These are phyloP conservation scores for Paramecium tetraurelia DNA, from an alignment of 73 alveolate species.

Conservation along the genomic window DNA sequence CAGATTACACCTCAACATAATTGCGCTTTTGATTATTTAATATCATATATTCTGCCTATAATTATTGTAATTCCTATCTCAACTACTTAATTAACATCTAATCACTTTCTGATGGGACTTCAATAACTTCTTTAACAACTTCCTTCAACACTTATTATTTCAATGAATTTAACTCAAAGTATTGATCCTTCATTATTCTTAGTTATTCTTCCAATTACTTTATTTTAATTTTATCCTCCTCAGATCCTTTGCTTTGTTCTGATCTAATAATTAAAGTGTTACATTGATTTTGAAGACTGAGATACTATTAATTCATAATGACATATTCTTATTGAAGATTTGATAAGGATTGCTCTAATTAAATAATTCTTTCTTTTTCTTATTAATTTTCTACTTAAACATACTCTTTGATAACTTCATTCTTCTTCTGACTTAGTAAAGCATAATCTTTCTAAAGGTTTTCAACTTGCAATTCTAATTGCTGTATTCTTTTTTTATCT, in stretches of 20 bases:
- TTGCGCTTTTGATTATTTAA: not conserved
- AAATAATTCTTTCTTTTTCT: not conserved
- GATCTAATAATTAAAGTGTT: not conserved
- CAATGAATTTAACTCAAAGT: not conserved
- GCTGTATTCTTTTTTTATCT: not conserved
- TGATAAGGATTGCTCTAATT: not conserved
- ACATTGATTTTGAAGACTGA: not conserved
- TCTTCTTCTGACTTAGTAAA: not conserved
- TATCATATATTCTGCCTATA: not conserved
- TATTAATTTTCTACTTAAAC: not conserved
- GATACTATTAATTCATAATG: not conserved
- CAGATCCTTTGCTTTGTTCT: not conserved
- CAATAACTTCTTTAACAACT: slow-evolving; percentile 19
- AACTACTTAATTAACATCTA: not conserved
- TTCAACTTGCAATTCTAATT: not conserved
- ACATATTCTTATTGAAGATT: not conserved
- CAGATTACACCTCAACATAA: not conserved
- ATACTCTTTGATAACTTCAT: slow-evolving; percentile 4
- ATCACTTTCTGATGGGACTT: not conserved
- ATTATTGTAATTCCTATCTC: not conserved
- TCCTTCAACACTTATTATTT: slow-evolving; percentile 27
- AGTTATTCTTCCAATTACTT: not conserved
- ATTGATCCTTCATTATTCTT: not conserved
- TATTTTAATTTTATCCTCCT: not conserved
- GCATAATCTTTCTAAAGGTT: not conserved